Percentiles rank a stretch among this genome's conserved stretches.
These are phyloP conservation scores for Mortierella sp. DNA, from an alignment of 371 early-diverging fungal species.

Conservation along the genomic window DNA sequence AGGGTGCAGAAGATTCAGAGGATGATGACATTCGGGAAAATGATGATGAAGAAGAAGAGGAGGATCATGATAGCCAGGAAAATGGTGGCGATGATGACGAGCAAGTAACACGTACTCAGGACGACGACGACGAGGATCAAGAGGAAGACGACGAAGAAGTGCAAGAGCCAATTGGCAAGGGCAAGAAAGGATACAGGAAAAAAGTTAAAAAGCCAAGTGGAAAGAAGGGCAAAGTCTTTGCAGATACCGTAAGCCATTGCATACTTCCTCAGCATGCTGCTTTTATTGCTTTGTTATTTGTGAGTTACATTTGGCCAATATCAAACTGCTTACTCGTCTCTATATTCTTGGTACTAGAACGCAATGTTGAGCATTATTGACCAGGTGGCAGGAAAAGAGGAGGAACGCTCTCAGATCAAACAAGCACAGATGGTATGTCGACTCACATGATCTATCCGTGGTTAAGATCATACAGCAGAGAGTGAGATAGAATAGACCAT, in stretches of 20 bases:
- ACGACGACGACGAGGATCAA: conserved; percentile 16
- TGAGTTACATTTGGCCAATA: not conserved
- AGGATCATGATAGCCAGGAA: conserved; percentile 29
- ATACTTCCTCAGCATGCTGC: not conserved
- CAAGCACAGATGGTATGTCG: conserved; percentile 33
- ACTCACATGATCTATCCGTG: conserved; percentile 9
- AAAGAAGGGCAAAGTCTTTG: conserved; percentile 54
- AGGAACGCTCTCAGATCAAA: conserved; percentile 35
- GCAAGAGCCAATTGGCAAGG: conserved; percentile 27
- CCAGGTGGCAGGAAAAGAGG: conserved; percentile 50
- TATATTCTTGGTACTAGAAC: conserved; percentile 6
- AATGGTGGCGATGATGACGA: conserved; percentile 10
- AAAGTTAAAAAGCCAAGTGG: conserved; percentile 53
- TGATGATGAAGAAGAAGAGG: conserved; percentile 24
- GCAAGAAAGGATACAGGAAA: conserved; percentile 42
- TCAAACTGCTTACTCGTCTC: not conserved
- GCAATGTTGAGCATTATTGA: conserved; percentile 51
- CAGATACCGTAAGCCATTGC: conserved; percentile 30
- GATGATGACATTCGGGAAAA: conserved; percentile 12
- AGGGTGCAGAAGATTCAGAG: not conserved
- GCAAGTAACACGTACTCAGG: conserved; percentile 8
- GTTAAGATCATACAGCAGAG: conserved; percentile 20
- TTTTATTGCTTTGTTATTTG: too few relatives aligned
- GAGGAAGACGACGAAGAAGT: conserved; percentile 7
- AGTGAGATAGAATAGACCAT: not conserved